Conservation (phyloP, 345 rosid species). For the Arabidopsis arenosa region DNA sequence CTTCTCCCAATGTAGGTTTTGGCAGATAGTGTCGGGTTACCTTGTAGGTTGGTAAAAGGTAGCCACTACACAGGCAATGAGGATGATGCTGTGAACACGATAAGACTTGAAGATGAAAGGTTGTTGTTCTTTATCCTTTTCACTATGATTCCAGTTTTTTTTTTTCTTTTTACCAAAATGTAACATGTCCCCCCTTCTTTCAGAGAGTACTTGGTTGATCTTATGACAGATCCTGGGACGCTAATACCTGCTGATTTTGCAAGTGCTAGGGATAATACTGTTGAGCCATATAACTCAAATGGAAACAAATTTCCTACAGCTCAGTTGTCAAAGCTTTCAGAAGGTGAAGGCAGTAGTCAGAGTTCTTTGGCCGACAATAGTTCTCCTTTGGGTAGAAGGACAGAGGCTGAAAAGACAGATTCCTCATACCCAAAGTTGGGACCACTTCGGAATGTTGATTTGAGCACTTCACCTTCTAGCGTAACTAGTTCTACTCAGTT, state of each 20-base stretch:
- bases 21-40: conserved; percentile 79
- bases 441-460: conserved; percentile 51
- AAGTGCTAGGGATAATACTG: conserved; percentile 11
- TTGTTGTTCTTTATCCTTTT: conserved; percentile 52
- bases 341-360: conserved; percentile 77
- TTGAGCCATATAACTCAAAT: conserved; percentile 56
- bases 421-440: conserved; percentile 45
- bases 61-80: conserved; percentile 98
- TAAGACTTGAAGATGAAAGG: conserved; percentile 88
- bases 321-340: conserved; percentile 53
- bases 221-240: conserved; percentile 99
- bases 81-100: conserved; percentile 96
- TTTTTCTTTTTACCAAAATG: conserved; percentile 4
- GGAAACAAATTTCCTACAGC: conserved; percentile 54
- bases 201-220: conserved; percentile 99
- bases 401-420: conserved; percentile 50
- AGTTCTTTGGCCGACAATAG: conserved; percentile 48
- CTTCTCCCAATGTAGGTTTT: conserved; percentile 67
- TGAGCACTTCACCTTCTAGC: conserved; percentile 60
- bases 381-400: conserved; percentile 49
- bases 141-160: conserved; percentile 30
- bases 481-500: conserved; percentile 53
- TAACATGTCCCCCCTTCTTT: conserved; percentile 45
- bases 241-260: conserved; percentile 94
- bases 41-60: conserved; percentile 97